Evolutionary conservation across 352 stramenopile species (phyloP).

Genomic region (Pythium scleroteichum): DNA sequence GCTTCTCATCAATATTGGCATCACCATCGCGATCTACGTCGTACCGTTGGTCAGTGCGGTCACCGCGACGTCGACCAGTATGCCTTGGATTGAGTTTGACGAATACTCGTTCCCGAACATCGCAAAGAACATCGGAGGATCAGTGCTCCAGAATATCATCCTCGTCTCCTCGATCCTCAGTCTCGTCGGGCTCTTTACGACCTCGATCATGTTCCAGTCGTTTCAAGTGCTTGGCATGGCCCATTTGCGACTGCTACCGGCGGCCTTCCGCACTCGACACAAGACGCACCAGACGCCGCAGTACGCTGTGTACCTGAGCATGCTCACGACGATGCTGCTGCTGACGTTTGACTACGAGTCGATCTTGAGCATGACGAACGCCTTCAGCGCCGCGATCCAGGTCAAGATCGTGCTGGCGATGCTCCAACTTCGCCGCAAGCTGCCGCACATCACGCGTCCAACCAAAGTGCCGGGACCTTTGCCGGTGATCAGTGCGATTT

Average conservation of each 20-base stretch:
- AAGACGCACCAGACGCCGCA: conserved; percentile 20
- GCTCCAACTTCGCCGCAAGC: conserved; percentile 66
- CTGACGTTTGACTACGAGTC: conserved; percentile 41
- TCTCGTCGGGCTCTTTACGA: conserved; percentile 78
- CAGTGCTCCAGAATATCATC: conserved; percentile 69
- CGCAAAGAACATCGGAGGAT: conserved; percentile 38
- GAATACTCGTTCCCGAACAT: conserved; percentile 9
- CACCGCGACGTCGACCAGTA: neutral
- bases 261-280: conserved; percentile 55
- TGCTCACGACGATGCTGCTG: conserved; percentile 17
- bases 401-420: conserved; percentile 82
- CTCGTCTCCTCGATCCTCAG: conserved; percentile 43
- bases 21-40: conserved; percentile 42
- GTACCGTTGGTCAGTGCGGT: conserved; percentile 20
- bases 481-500: neutral
- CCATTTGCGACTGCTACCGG: conserved; percentile 66
- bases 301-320: conserved; percentile 13
- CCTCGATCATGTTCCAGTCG: conserved; percentile 82
- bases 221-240: conserved; percentile 64
- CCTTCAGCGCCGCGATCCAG: conserved; percentile 71
- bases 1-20: conserved; percentile 71
- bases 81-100: conserved; percentile 6
- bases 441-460: conserved; percentile 43
- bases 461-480: conserved; percentile 23
- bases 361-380: conserved; percentile 73